Evolutionary conservation across 2,329 filamentous ascomycete genomes (phyloP).

Genomic region (Epicoccum nigrum): DNA sequence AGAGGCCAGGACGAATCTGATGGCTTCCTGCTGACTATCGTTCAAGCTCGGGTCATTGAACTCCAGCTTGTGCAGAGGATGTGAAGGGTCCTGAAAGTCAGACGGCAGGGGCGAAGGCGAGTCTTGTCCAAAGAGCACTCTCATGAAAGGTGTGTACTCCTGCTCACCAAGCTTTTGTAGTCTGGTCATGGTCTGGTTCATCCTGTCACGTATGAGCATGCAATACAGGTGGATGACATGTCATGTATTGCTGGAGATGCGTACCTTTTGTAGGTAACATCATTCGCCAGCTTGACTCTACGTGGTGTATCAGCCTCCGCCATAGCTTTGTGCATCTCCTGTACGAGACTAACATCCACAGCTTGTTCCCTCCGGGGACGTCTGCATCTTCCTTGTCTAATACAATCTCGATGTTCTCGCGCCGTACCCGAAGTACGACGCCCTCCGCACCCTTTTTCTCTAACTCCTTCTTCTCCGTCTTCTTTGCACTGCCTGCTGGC

Average conservation of each 20-base stretch:
- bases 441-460: constrained; percentile 72
- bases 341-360: constrained; percentile 64
- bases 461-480: constrained; percentile 72
- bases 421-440: constrained; percentile 70
- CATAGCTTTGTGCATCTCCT: background rate
- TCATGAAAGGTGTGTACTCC: constrained; percentile 64
- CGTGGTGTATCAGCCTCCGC: constrained; percentile 41
- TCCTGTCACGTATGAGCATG: constrained; percentile 49
- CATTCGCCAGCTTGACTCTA: constrained; percentile 70
- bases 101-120: constrained; percentile 58
- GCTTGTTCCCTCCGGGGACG: constrained; percentile 59
- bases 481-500: constrained; percentile 72
- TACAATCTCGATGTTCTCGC: constrained; percentile 67
- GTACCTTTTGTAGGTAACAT: constrained; percentile 68
- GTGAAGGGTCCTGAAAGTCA: constrained; percentile 51
- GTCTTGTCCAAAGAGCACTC: constrained; percentile 65
- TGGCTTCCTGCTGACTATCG: constrained; percentile 66
- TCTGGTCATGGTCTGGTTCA: constrained; percentile 68
- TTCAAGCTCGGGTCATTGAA: constrained; percentile 65
- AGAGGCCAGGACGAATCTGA: constrained; percentile 82
- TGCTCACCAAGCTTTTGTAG: constrained; percentile 62
- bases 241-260: constrained; percentile 24
- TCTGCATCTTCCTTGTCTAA: constrained; percentile 68
- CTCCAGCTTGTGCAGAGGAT: constrained; percentile 53
- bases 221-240: background rate